Conservation (phyloP, 2,329 filamentous ascomycete genomes). For the Diplodia sapinea region DNA sequence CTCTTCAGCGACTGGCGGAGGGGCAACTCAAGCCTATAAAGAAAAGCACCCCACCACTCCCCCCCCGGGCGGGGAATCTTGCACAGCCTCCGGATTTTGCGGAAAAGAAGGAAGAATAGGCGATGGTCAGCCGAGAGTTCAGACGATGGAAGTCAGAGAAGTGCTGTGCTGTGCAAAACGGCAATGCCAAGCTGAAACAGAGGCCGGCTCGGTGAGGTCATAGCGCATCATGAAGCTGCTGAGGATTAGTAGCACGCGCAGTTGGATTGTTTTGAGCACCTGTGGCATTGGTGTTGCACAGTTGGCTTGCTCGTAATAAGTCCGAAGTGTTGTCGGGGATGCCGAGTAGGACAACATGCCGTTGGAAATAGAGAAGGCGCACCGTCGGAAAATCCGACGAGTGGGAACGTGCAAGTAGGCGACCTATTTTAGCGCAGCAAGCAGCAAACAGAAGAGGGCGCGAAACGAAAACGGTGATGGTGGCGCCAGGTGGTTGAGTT, state of each 20-base stretch:
- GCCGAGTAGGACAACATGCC: not conserved
- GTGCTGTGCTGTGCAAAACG: not conserved
- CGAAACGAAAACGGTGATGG: not conserved
- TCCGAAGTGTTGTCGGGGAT: slow-evolving; percentile 5
- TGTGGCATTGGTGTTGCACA: not conserved
- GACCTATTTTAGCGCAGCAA: not conserved
- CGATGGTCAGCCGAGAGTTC: slow-evolving; percentile 2
- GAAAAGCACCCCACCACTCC: too few species aligned
- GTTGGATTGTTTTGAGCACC: not conserved
- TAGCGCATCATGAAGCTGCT: not conserved
- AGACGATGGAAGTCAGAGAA: not conserved
- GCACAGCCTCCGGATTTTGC: not conserved
- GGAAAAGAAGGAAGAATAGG: slow-evolving; percentile 6
- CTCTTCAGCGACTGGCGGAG: not conserved
- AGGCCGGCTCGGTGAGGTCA: not conserved
- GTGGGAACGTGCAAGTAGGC: not conserved
- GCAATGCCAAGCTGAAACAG: slow-evolving; percentile 23
- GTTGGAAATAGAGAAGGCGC: not conserved
- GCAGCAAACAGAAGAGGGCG: not conserved
- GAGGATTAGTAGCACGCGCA: not conserved
- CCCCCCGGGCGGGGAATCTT: too few species aligned
- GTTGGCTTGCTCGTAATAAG: not conserved
- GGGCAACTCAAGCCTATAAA: slow-evolving; percentile 9
- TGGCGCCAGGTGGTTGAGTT: not conserved
- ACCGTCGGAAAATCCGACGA: not conserved